These are phyloP conservation scores for Ophiostoma fasciatum DNA, from an alignment of 2,329 filamentous ascomycete species.

Conservation along the genomic window DNA sequence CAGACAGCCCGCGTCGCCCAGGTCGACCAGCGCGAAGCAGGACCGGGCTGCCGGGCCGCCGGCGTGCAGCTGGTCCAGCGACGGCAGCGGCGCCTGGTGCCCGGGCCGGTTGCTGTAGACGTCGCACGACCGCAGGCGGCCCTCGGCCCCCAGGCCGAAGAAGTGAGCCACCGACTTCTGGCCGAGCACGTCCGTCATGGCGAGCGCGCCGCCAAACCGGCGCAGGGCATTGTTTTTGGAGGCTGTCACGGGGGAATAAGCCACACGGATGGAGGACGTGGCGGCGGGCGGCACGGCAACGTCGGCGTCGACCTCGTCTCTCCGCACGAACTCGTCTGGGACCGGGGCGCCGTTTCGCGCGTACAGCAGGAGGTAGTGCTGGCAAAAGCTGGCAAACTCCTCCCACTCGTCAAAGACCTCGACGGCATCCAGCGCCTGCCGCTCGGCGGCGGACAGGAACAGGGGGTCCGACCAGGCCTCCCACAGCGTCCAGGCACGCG, in stretches of 20 bases:
- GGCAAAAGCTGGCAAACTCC: slow-evolving; percentile 72
- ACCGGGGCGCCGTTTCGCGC: slow-evolving; percentile 29
- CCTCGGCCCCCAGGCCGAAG: slow-evolving; percentile 29
- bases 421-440: slow-evolving; percentile 47
- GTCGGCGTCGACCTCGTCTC: no score
- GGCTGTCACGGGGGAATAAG: not conserved
- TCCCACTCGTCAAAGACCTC: slow-evolving; percentile 96
- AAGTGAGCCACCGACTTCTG: slow-evolving; percentile 28
- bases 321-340: no score
- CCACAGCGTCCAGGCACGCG: slow-evolving; percentile 59
- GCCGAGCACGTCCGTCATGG: slow-evolving; percentile 23
- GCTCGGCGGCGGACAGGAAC: slow-evolving; percentile 47
- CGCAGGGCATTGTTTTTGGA: slow-evolving; percentile 29
- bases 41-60: slow-evolving; percentile 36
- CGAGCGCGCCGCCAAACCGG: slow-evolving; percentile 45
- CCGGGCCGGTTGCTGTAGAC: slow-evolving; percentile 22
- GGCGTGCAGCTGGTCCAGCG: slow-evolving; percentile 9
- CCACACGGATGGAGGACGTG: not conserved
- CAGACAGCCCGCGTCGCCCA: slow-evolving; percentile 43
- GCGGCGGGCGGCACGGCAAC: not conserved
- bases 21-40: slow-evolving; percentile 61
- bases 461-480: slow-evolving; percentile 59
- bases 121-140: slow-evolving; percentile 34
- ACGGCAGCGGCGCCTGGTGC: slow-evolving; percentile 1
- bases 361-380: slow-evolving; percentile 69